Evolutionary conservation across 192 early-diverging fungal genomes (phyloP), one percentile per base, ranked within the genome.

Genomic region (Coemansia sp.): DNA sequence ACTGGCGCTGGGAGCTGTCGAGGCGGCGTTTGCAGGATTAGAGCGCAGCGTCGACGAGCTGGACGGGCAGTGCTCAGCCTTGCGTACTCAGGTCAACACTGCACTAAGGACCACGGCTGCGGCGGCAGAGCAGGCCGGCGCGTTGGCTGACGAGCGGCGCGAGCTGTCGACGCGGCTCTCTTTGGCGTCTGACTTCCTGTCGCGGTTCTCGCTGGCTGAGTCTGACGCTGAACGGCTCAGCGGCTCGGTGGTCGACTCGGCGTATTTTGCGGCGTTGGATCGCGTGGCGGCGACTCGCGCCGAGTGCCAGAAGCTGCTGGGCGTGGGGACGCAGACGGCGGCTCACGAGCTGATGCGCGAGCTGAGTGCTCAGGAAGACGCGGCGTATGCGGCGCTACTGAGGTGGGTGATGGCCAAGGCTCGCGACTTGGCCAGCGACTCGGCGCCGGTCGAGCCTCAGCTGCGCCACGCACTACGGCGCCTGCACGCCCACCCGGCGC

Each of bases 231-330:
- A 14, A 14, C 11, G 19, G 23, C 61, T 83, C 2, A 37, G 19
- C 16, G 32, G 38, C 28, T 21, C 38, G 11, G 26, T 19, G 17
- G 59, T 55, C 7, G 65, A 68, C 13, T 43, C 49, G 7, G 40
- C 4, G 62, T 74, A 64, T 17, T 65, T 80, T 35, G 57, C 62
- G 14, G 64, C 62, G 11, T 62, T 80, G 64, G 78, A 75, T 28
- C 30, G 52, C 6, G 50, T 72, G 0, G 66, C 57, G 1, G 23
- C 16, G 3, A 55, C 38, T 30, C 74, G 74, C 30, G 26, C 46
- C 26, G 72, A 78, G 50, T 72, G 72, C 67, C 72, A 71, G 58
- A 57, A 47, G 47, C 53, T 85, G 28, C 53, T 77, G 63, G 66
- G 70, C 44, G 63, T 61, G 1, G 26, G 19, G 19, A 2, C 50